Evolutionary conservation across 1,284 basidiomycete genomes (phyloP), one percentile per base, ranked within the genome.

Genomic region (Apiotrichum mycotoxinovorans): DNA sequence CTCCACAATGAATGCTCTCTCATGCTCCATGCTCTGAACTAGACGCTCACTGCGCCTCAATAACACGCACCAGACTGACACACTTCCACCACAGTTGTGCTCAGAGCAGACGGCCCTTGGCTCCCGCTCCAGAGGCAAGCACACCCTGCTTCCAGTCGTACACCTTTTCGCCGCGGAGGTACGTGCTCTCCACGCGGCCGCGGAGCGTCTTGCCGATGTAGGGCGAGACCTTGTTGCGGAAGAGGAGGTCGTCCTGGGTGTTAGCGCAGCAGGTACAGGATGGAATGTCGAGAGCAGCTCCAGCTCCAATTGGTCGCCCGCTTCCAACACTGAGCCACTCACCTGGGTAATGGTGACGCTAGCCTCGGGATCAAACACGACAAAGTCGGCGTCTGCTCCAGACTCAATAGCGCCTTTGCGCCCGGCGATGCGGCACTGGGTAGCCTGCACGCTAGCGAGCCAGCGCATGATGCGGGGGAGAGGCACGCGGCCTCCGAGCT

Each of bases 191-290:
- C 25, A 93, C 88, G 33, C 79, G 78, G 0, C 92, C 92, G n/a
- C 67, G 77, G 45, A 95, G 79, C 23, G 69, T 80, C 68, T 83
- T 78, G 7, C 90, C 91, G 63, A 88, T 82, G 70, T 94, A 97
- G 4, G 93, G 89, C 18, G 89, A 89, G 17, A 94, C 71, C 75
- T 93, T 94, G 79, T 96, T 95, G 80, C 91, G 94, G 82, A 94
- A 96, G 59, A 85, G 82, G 18, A 96, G 79, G 20, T 77, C 72
- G 30, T 87, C 84, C 69, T 85, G 45, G 88, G 42, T 25, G 25
- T 26, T 17, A 26, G 20, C 14, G 35, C 34, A n/a, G 20, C n/a
- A 2, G 10, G 30, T 33, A 20, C 30, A 7, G 26, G 23, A 43
- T 43, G n/a, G 20, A 91, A 59, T 51, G 12, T 47, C 53, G 41